Conservation (phyloP, 345 rosid genomes). For the Euphorbia pulcherrima region DNA sequence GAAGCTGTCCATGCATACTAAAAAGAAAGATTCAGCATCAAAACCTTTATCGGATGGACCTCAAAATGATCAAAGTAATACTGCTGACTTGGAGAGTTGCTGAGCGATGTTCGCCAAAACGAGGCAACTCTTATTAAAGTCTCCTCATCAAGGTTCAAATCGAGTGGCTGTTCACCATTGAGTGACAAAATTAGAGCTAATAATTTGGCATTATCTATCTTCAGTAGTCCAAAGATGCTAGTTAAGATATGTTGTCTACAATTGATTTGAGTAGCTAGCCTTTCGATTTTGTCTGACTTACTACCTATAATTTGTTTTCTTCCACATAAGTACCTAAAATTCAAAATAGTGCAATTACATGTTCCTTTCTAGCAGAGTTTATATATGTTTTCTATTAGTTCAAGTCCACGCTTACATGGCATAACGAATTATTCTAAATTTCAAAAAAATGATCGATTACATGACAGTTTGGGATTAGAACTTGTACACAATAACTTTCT, state of each 20-base stretch:
- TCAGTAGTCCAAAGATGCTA: neutral
- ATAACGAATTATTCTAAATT: too few relatives aligned
- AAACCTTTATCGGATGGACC: conserved; percentile 91
- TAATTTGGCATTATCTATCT: neutral
- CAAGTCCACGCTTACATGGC: too few relatives aligned
- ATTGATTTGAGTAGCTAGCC: neutral
- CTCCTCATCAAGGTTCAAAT: conserved; percentile 87
- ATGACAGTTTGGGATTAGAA: too few relatives aligned
- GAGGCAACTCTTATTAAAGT: conserved; percentile 77
- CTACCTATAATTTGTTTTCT: neutral
- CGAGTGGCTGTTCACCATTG: conserved; percentile 57
- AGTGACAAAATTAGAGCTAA: conserved; percentile 23
- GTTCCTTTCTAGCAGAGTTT: neutral
- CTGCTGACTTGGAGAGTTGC: conserved; percentile 65
- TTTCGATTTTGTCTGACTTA: neutral
- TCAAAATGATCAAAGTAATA: conserved; percentile 91
- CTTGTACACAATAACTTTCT: too few relatives aligned
- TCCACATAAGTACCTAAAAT: neutral
- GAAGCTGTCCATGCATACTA: neutral
- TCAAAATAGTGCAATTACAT: neutral
- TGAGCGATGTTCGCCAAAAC: conserved; percentile 84
- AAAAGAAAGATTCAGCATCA: conserved; percentile 15
- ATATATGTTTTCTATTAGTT: neutral
- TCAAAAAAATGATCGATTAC: too few relatives aligned
- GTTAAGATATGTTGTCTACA: neutral